A percentile compares a stretch with the other conserved stretches of the same genome.
phyloP scores from a whole-genome alignment of 164 flowering plant species.

The Vitis vinifera region DNA sequence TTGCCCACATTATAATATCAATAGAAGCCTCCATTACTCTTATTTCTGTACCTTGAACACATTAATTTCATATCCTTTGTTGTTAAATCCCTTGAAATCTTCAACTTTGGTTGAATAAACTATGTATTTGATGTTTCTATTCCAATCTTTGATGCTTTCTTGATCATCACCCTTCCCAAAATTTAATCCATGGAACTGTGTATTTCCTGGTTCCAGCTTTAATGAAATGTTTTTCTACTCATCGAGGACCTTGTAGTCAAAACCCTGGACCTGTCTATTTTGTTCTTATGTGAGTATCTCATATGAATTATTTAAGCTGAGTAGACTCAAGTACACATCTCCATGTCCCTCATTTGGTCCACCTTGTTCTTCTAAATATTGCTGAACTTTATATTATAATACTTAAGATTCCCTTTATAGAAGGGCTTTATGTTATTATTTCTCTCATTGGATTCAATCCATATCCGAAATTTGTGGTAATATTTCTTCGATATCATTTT shows the following conservation, averaged over 20 bases:
- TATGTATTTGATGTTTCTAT: conserved; percentile 75
- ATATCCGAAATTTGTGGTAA: conserved; percentile 19
- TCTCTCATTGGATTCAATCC: conserved; percentile 21
- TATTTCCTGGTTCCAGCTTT: conserved; percentile 53
- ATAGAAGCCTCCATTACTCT: conserved; percentile 58
- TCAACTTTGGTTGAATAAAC: conserved; percentile 41
- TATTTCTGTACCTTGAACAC: conserved; percentile 59
- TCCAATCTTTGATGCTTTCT: conserved; percentile 62
- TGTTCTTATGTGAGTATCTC: conserved; percentile 31
- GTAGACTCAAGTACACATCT: conserved; percentile 29
- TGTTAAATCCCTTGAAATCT: conserved; percentile 34
- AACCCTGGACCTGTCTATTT: conserved; percentile 34
- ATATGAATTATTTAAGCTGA: background rate
- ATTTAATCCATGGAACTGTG: conserved; percentile 16
- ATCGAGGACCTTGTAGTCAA: conserved; percentile 34
- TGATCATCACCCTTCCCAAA: conserved; percentile 8
- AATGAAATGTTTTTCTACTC: conserved; percentile 22
- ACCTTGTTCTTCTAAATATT: conserved; percentile 29
- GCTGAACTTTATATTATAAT: conserved; percentile 5
- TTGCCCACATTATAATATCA: conserved; percentile 27
- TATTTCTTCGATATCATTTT: conserved; percentile 1
- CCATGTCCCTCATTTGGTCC: conserved; percentile 26
- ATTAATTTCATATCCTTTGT: conserved; percentile 48
- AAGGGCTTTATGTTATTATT: background rate
- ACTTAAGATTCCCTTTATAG: background rate